Evolutionary conservation across 2,329 filamentous ascomycete genomes (phyloP).

Genomic region (Stemphylium beticola): DNA sequence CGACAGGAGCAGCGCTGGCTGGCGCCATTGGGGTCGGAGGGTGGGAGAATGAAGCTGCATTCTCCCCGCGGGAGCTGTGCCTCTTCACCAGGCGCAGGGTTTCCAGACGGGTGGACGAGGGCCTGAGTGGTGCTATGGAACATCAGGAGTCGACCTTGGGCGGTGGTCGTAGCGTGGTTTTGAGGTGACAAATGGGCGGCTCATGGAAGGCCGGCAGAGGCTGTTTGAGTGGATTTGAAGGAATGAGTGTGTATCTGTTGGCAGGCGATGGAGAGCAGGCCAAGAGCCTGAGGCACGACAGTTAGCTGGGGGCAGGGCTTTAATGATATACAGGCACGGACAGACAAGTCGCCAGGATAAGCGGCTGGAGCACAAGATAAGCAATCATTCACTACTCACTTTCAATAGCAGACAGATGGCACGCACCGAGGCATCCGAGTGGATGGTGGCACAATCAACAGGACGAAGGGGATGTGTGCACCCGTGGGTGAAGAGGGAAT

Average conservation of each 20-base stretch:
- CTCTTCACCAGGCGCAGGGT: conserved; percentile 33
- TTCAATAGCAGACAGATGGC: conserved; percentile 27
- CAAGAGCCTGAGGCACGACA: conserved; percentile 16
- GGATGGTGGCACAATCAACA: conserved; percentile 33
- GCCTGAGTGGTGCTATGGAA: conserved; percentile 44
- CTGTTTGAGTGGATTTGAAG: conserved; percentile 7
- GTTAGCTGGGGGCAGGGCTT: conserved; percentile 35
- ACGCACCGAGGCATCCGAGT: conserved; percentile 42
- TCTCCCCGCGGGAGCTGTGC: conserved; percentile 48
- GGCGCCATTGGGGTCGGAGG: conserved; percentile 28
- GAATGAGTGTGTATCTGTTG: conserved; percentile 7
- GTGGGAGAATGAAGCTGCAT: conserved; percentile 45
- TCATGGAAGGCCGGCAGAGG: conserved; percentile 41
- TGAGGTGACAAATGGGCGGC: conserved; percentile 29
- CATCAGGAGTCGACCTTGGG: conserved; percentile 43
- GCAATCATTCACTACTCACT: conserved; percentile 36
- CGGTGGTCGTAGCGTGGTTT: conserved; percentile 34
- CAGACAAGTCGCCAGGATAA: conserved; percentile 28
- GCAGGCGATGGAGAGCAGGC: conserved; percentile 13
- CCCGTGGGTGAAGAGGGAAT: conserved; percentile 30
- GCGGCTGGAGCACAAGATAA: conserved; percentile 43
- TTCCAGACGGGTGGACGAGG: conserved; percentile 40
- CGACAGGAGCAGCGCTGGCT: conserved; percentile 54
- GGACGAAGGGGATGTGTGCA: conserved; percentile 28
- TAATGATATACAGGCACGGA: conserved; percentile 39